Percentiles rank a stretch among this genome's conserved stretches.
Conservation (phyloP, 305 asterid species). For the Andrographis paniculata region DNA sequence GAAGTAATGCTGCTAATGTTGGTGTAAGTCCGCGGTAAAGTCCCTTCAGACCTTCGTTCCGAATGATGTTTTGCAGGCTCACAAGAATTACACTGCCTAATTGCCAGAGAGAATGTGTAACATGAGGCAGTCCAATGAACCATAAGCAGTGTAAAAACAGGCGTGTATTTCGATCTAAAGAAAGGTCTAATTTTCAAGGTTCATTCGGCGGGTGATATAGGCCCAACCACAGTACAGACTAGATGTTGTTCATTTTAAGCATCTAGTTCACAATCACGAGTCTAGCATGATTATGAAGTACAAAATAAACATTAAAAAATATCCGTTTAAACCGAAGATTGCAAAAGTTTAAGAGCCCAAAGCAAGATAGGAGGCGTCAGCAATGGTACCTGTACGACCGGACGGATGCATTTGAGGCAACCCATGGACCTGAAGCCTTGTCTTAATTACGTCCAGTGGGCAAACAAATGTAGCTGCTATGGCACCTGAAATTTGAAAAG, state of each 20-base stretch:
- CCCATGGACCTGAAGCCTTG: slow-evolving; percentile 87
- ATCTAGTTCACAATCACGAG: not conserved
- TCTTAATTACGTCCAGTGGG: slow-evolving; percentile 94
- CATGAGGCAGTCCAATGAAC: slow-evolving; percentile 16
- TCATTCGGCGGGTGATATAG: too few relatives aligned
- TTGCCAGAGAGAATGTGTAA: slow-evolving; percentile 21
- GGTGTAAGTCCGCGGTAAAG: slow-evolving; percentile 98
- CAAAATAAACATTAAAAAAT: too few relatives aligned
- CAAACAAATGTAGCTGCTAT: slow-evolving; percentile 89
- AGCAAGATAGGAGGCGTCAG: slow-evolving; percentile 3
- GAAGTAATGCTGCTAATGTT: slow-evolving; percentile 86
- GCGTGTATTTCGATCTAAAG: too few relatives aligned
- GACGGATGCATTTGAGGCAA: slow-evolving; percentile 49
- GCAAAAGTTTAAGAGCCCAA: not conserved
- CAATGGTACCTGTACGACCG: slow-evolving; percentile 48
- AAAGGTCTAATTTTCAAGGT: too few relatives aligned
- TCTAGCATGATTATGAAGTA: too few relatives aligned
- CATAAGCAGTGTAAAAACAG: not conserved
- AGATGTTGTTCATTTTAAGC: not conserved
- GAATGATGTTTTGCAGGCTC: slow-evolving; percentile 60
- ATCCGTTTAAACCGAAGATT: too few relatives aligned
- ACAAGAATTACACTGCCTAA: slow-evolving; percentile 80
- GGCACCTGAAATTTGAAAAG: slow-evolving; percentile 49
- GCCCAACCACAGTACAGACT: not conserved
- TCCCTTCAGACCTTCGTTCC: slow-evolving; percentile 76